These are phyloP conservation scores for Tetrahymena borealis DNA, from an alignment of 73 alveolate genomes.

Conservation along the genomic window DNA sequence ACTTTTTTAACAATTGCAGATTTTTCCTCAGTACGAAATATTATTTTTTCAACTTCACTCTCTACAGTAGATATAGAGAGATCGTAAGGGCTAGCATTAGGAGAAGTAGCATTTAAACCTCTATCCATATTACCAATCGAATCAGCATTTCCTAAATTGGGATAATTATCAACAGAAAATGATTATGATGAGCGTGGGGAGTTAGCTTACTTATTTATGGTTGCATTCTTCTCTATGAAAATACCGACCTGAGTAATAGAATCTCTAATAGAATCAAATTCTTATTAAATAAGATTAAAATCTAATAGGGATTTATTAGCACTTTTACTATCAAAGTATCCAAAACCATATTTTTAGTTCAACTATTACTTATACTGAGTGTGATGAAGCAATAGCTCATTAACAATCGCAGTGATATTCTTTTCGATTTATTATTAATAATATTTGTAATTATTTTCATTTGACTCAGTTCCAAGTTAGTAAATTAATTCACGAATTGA, in stretches of 20 bases:
- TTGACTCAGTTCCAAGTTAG: neutral
- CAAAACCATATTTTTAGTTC: neutral
- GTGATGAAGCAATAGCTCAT: neutral
- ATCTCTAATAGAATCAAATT: neutral
- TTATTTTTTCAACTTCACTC: neutral
- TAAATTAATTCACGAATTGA: neutral
- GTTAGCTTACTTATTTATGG: neutral
- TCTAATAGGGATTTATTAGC: neutral
- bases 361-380: neutral
- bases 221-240: neutral
- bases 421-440: neutral
- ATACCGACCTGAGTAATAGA: neutral
- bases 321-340: neutral
- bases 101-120: neutral
- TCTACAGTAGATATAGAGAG: neutral
- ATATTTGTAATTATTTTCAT: neutral
- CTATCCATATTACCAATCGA: neutral
- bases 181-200: neutral
- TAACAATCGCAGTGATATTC: neutral
- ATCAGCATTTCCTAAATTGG: no score
- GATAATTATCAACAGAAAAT: neutral
- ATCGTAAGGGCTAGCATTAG: neutral
- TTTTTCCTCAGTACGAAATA: neutral
- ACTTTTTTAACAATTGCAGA: neutral
- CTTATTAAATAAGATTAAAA: neutral